Base-by-base conservation (phyloP, 2,329 filamentous ascomycete genomes). In the Cercospora nicotianae region DNA sequence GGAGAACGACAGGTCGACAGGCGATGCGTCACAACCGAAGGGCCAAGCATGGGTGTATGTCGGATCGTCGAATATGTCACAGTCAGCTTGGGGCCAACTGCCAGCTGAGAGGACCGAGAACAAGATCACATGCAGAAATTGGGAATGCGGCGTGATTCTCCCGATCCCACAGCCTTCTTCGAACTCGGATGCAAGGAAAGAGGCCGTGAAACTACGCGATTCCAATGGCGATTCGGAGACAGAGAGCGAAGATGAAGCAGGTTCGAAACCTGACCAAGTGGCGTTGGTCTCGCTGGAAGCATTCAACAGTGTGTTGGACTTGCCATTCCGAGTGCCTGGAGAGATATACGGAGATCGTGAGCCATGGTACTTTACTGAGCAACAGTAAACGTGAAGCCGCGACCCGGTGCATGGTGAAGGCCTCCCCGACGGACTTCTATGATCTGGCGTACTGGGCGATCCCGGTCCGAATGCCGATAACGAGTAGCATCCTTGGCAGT, bases 51-150 rank as follows among this genome's bases (percentile, higher is more conserved):
- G 92, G 90, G 90, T 87, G 2, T 98, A 98, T 76, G 81, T 97
- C 42, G 95, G 95, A 16, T 96, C 92, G 74, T 92, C 93, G 7
- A 99, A 99, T 80, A 81, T 97, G 30, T 96, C 93, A 0, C 93
- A 97, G 79, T 94, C 91, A 77, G 95, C 95, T 31, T 99, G 95
- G 94, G 95, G 94, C 23, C 89, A 89, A 58, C 80, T 97, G 31
- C 87, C 89, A 64, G 89, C 89, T 75, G 90, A 96, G 74, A 88
- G 86, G 72, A 90, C 87, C 2, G 73, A 69, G 45, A 89, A 89
- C 12, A 96, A 93, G 78, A 84, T 98, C 70, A 93, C 87, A 70
- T 93, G 91, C 79, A 89, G 91, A 64, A 99, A 98, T 78, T 98
- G 94, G 94, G 95, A 98, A 80, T 97, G 93, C 76, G 95, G 95